phyloP scores from a whole-genome alignment of 202 grass and related monocot genomes.

The Panicum virgatum region DNA sequence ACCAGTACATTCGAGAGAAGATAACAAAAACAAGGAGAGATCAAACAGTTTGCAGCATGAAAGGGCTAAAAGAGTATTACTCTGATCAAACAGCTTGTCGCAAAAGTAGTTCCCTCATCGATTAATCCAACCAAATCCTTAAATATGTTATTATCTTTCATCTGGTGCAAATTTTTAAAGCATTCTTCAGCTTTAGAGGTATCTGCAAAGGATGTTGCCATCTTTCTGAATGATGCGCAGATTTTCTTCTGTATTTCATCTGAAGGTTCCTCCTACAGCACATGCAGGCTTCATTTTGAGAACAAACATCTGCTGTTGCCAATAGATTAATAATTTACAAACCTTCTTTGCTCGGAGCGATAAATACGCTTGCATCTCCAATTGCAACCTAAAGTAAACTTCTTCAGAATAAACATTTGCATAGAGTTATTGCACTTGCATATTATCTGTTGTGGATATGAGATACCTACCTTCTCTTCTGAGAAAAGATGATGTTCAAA shows the following conservation, averaged over 20 bases:
- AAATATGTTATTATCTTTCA: slow-evolving; percentile 97
- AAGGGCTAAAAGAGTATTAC: slow-evolving; percentile 51
- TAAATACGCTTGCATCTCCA: slow-evolving; percentile 84
- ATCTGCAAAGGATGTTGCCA: slow-evolving; percentile 68
- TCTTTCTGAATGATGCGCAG: slow-evolving; percentile 63
- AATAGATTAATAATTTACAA: slow-evolving; percentile 36
- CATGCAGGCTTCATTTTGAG: slow-evolving; percentile 37
- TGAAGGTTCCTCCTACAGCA: slow-evolving; percentile 66
- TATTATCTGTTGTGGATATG: background rate
- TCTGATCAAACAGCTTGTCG: slow-evolving; percentile 51
- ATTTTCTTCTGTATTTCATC: slow-evolving; percentile 66
- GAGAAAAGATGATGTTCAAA: slow-evolving; percentile 72
- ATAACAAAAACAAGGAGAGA: slow-evolving; percentile 37
- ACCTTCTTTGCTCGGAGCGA: slow-evolving; percentile 78
- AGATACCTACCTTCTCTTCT: slow-evolving; percentile 76
- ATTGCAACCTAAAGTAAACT: slow-evolving; percentile 66
- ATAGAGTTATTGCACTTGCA: slow-evolving; percentile 1
- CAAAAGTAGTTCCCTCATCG: slow-evolving; percentile 57
- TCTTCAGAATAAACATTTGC: slow-evolving; percentile 1
- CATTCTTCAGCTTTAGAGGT: slow-evolving; percentile 70
- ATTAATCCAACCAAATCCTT: slow-evolving; percentile 74
- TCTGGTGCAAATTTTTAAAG: slow-evolving; percentile 83
- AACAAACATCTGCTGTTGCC: slow-evolving; percentile 10
- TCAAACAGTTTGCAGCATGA: slow-evolving; percentile 25
- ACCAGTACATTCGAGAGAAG: background rate